Base-by-base conservation (phyloP, 192 early-diverging fungal species). In the Geranomyces variabilis region DNA sequence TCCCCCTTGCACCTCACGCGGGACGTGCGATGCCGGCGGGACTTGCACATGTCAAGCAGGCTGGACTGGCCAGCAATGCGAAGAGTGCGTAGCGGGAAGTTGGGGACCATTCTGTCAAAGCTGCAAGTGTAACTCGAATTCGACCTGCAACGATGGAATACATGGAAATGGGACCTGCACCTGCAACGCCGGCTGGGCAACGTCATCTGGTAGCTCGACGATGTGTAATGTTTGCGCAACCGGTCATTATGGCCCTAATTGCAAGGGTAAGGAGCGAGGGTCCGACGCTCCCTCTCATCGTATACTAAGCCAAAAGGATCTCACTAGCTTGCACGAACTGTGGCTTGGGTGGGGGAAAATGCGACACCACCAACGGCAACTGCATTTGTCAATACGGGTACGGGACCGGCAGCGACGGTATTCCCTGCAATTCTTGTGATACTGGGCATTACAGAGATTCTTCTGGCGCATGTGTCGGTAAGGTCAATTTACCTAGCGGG, bases 141-240 rank as follows among this genome's bases (percentile, higher is more conserved):
- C 56, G 21, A 46, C 17, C 33, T 70, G 68, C 43, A 57, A 59
- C 22, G 57, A 44, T 43, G 68, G 68, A 30, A 70, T 70, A 34
- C 57, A 70, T 31, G 55, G 68, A 9, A 70, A 70, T 46, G 68
- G 68, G 29, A 70, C 68, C 14, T 70, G 68, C 43, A 45, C 55
- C 34, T 70, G 68, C 43, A 36, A 36, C 5, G 44, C 19, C 7
- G 68, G 68, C 5, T 70, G 51, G 51, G 22, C 29, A 17, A 60
- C 14, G 36, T 24, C 47, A 14, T 24, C 45, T 55, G 34, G 28
- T 26, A 31, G 34, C 26, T 24, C n/a, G 21, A 60, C 28, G 17
- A 1, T 26, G 58, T 70, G 68, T 56, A 29, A 58, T 17, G 28
- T 22, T 13, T 70, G 68, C 43, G 30, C 51, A 19, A 19, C 68